Evolutionary conservation across 257 asterid species (phyloP).

Genomic region (Solanum pimpinellifolium): DNA sequence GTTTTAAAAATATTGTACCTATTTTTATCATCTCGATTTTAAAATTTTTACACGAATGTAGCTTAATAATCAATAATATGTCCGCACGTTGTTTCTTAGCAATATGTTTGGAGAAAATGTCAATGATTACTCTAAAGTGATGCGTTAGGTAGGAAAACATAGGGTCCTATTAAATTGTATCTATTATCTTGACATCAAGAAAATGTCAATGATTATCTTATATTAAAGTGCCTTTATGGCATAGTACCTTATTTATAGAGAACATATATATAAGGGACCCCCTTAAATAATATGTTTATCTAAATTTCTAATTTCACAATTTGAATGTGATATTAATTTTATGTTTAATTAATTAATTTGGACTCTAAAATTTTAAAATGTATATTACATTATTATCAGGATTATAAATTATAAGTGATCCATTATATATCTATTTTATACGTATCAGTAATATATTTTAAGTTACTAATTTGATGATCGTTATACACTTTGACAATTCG

Average conservation of each 20-base stretch:
- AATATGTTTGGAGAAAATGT: background rate
- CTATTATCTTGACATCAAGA: background rate
- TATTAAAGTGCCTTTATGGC: background rate
- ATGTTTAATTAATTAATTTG: too few relatives aligned
- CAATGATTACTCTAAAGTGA: background rate
- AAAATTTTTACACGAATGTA: background rate
- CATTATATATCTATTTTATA: background rate
- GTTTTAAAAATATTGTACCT: background rate
- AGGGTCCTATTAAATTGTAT: background rate
- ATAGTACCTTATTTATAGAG: background rate
- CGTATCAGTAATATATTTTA: background rate
- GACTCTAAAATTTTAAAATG: too few relatives aligned
- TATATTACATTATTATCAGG: too few relatives aligned
- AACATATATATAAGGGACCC: background rate
- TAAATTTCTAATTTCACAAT: too few relatives aligned
- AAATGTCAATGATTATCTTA: background rate
- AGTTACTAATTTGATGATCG: background rate
- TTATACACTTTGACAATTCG: background rate
- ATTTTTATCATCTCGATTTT: background rate
- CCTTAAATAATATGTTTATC: background rate
- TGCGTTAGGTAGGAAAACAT: background rate
- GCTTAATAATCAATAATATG: background rate
- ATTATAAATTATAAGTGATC: background rate
- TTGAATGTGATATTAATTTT: too few relatives aligned
- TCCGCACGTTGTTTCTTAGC: accelerated